Evolutionary conservation across 2,329 filamentous ascomycete species (phyloP).

Genomic region (Davidsoniella neocaledoniae): DNA sequence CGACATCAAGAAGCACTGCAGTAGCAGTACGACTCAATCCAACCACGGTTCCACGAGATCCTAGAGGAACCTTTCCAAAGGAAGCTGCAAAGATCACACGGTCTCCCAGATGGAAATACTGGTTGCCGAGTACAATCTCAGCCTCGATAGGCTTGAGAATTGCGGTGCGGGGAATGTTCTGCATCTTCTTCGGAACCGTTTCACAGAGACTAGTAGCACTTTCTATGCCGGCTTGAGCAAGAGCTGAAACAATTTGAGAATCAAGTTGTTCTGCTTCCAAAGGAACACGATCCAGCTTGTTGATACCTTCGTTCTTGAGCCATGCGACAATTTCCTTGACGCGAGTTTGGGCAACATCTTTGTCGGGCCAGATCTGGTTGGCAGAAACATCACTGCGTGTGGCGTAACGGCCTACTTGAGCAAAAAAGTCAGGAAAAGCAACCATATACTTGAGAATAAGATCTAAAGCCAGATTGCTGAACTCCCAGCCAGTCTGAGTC

Average conservation of each 20-base stretch:
- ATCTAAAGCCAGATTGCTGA: constrained; percentile 67
- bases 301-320: constrained; percentile 82
- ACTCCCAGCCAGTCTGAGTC: constrained; percentile 80
- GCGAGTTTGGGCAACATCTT: constrained; percentile 53
- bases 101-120: constrained; percentile 71
- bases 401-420: constrained; percentile 68
- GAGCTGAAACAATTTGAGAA: constrained; percentile 66
- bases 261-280: constrained; percentile 93
- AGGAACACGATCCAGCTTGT: constrained; percentile 87
- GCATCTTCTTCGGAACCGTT: constrained; percentile 45
- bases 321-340: constrained; percentile 90
- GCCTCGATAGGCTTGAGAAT: constrained; percentile 87
- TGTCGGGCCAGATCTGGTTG: constrained; percentile 67
- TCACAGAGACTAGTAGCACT: neutral
- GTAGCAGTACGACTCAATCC: constrained; percentile 80
- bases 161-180: constrained; percentile 68
- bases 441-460: constrained; percentile 81
- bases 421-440: constrained; percentile 89
- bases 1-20: constrained; percentile 68
- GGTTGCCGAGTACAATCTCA: constrained; percentile 78
- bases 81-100: constrained; percentile 85
- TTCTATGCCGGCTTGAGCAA: constrained; percentile 49
- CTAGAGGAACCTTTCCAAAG: constrained; percentile 88
- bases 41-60: constrained; percentile 80
- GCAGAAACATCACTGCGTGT: constrained; percentile 71